phyloP scores from a whole-genome alignment of 306 rosid species.

The Vigna unguiculata region DNA sequence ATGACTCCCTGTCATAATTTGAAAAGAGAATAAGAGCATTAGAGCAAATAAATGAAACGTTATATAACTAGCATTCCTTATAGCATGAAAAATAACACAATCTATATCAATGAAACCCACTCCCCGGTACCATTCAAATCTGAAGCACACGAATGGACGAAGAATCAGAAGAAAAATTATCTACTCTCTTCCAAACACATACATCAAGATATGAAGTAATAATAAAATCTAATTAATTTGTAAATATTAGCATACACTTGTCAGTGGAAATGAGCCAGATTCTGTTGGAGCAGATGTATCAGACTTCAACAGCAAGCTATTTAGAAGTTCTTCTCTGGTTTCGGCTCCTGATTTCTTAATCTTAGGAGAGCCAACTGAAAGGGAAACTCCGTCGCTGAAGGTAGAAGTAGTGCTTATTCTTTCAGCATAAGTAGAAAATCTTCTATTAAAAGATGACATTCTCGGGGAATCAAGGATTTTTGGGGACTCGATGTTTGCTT shows the following conservation, averaged over 20 bases:
- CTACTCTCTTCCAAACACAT: slow-evolving; percentile 30
- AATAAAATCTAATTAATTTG: slow-evolving; percentile 36
- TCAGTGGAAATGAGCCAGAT: slow-evolving; percentile 55
- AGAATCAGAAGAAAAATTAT: neutral
- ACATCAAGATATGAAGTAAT: slow-evolving; percentile 33
- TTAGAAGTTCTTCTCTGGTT: slow-evolving; percentile 82
- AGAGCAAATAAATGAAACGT: slow-evolving; percentile 17
- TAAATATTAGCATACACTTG: slow-evolving; percentile 65
- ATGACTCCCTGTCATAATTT: slow-evolving; percentile 67
- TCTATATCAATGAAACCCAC: slow-evolving; percentile 26
- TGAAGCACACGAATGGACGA: slow-evolving; percentile 25
- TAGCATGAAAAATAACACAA: slow-evolving; percentile 5
- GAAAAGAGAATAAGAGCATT: slow-evolving; percentile 39
- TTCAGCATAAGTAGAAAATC: slow-evolving; percentile 90
- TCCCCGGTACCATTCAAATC: slow-evolving; percentile 3
- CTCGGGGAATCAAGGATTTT: slow-evolving; percentile 64
- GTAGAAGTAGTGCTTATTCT: slow-evolving; percentile 87
- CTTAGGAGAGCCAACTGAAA: slow-evolving; percentile 81
- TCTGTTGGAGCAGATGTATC: slow-evolving; percentile 64
- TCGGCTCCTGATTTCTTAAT: slow-evolving; percentile 92
- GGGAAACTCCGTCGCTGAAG: slow-evolving; percentile 69
- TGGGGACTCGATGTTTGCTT: slow-evolving; percentile 65
- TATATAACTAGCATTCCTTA: slow-evolving; percentile 17
- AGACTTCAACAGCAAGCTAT: slow-evolving; percentile 70
- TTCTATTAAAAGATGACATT: slow-evolving; percentile 64